phyloP scores from a whole-genome alignment of 805 yeast genomes.

The Candida dajiaensis region DNA sequence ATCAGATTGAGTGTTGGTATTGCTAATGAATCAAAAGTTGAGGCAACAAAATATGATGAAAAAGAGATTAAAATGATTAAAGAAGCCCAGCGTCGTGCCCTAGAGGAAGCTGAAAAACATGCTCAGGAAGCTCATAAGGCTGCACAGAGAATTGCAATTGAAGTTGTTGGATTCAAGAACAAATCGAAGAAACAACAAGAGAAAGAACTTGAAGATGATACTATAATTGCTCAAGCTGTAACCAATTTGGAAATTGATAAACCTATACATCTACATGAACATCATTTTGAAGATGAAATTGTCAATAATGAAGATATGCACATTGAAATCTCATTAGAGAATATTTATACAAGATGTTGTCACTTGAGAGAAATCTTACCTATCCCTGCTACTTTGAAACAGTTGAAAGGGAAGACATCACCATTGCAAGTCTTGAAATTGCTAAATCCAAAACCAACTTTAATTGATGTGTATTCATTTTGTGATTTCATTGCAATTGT shows the following conservation, averaged over 20 bases:
- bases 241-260: constrained; percentile 54
- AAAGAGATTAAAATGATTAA: constrained; percentile 49
- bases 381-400: constrained; percentile 82
- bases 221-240: constrained; percentile 13
- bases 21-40: constrained; percentile 35
- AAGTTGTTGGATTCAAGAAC: constrained; percentile 44
- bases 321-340: constrained; percentile 41
- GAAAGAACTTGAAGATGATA: constrained; percentile 23
- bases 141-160: constrained; percentile 64
- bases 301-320: constrained; percentile 16
- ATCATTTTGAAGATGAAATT: constrained; percentile 38
- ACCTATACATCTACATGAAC: constrained; percentile 60
- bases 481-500: constrained; percentile 85
- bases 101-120: constrained; percentile 61
- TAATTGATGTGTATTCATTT: constrained; percentile 82
- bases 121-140: constrained; percentile 72
- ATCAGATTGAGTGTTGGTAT: constrained; percentile 66
- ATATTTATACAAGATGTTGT: constrained; percentile 86
- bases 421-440: constrained; percentile 70
- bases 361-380: constrained; percentile 89
- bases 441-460: constrained; percentile 82
- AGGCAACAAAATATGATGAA: constrained; percentile 19
- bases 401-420: constrained; percentile 67
- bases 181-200: constrained; percentile 2
- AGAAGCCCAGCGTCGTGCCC: constrained; percentile 50